Conservation (phyloP, 768 basidiomycete species). For the Podaxis mareebaensis region DNA sequence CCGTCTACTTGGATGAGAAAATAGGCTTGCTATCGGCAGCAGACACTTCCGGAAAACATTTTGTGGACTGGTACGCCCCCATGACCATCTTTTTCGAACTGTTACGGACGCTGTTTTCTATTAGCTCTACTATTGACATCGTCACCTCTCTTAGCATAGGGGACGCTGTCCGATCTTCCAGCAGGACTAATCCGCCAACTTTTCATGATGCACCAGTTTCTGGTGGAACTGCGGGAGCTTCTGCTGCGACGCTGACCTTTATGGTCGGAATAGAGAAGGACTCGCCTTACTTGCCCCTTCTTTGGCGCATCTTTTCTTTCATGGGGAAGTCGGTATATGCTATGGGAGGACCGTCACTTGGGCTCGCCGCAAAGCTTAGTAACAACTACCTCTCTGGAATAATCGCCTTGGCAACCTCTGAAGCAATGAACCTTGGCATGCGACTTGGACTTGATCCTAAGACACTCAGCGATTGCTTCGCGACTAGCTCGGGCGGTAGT, state of each 20-base stretch:
- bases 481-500: slow-evolving; percentile 40
- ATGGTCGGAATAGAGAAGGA: slow-evolving; percentile 38
- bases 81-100: neutral
- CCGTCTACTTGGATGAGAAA: slow-evolving; percentile 35
- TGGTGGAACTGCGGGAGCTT: slow-evolving; percentile 41
- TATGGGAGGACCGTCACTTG: slow-evolving; percentile 40
- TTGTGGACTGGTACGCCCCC: slow-evolving; percentile 39
- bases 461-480: slow-evolving; percentile 37
- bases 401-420: slow-evolving; percentile 42
- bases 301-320: slow-evolving; percentile 31
- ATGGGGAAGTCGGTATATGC: slow-evolving; percentile 40
- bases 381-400: slow-evolving; percentile 45
- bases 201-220: slow-evolving; percentile 47
- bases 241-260: slow-evolving; percentile 38
- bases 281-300: slow-evolving; percentile 32
- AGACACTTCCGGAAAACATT: slow-evolving; percentile 37
- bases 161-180: slow-evolving; percentile 27
- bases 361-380: slow-evolving; percentile 44
- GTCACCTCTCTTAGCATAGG: slow-evolving; percentile 35
- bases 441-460: slow-evolving; percentile 41
- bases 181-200: slow-evolving; percentile 19
- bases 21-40: slow-evolving; percentile 35
- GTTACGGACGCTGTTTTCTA: neutral
- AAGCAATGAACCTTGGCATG: slow-evolving; percentile 48
- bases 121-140: slow-evolving; percentile 45